Percentiles rank a stretch among this genome's conserved stretches.
Conservation (phyloP, 306 rosid genomes). For the Malus orientalis region DNA sequence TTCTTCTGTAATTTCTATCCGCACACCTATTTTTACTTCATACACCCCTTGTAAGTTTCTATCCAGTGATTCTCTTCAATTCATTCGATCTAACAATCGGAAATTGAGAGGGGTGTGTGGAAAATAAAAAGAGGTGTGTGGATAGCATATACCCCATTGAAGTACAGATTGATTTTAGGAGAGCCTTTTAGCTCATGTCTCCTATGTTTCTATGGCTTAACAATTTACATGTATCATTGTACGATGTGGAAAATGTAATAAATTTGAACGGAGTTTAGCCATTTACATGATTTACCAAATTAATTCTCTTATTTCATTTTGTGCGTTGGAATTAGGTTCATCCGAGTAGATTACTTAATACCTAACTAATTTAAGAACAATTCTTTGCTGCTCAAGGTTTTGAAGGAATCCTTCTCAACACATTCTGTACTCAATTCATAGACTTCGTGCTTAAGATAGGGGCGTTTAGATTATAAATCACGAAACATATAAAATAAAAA, state of each 20-base stretch:
- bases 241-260: not conserved
- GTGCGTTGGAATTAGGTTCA: not conserved
- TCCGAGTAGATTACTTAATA: not conserved
- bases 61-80: too few relatives aligned
- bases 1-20: too few relatives aligned
- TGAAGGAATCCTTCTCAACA: too few relatives aligned
- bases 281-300: not conserved
- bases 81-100: too few relatives aligned
- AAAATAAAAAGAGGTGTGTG: too few relatives aligned
- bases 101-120: too few relatives aligned
- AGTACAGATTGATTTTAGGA: slow-evolving; percentile 7
- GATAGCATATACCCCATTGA: not conserved
- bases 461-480: too few relatives aligned
- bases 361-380: not conserved
- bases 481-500: not conserved
- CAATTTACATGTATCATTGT: not conserved
- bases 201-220: not conserved
- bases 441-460: too few relatives aligned
- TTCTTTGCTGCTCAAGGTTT: too few relatives aligned
- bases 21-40: too few relatives aligned
- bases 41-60: too few relatives aligned
- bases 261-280: not conserved
- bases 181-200: slow-evolving; percentile 11
- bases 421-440: too few relatives aligned
- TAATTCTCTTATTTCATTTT: not conserved